Base-by-base conservation (phyloP, 2,329 filamentous ascomycete species). In the Aspergillus neoniger region DNA sequence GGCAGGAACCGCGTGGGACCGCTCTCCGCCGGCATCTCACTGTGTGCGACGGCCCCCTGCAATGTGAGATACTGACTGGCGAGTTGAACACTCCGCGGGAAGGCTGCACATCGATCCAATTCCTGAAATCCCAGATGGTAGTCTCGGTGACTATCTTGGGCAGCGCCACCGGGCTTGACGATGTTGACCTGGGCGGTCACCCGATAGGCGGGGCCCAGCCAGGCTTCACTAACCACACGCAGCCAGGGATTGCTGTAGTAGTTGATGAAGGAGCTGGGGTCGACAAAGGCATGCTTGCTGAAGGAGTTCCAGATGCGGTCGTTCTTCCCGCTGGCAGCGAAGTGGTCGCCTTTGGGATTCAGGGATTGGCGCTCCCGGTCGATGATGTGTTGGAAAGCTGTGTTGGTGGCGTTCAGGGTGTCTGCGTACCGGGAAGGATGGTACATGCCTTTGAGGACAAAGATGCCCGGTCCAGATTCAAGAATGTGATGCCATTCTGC, bases 251-350 rank as follows among this genome's bases (percentile, higher is more conserved):
- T 88, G 4, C 83, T 79, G 72, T 86, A 88, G 77, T 88, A 88
- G 6, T 70, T 61, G 0, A 83, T 62, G 66, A 88, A 88, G 0
- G 81, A 84, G 0, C 68, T 47, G 0, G 85, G 81, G 62, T 86
- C 80, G 28, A 74, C 68, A 2, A 83, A 70, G 19, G 80, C 82
- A 67, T 88, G 86, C 68, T 88, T 89, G 63, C 81, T 81, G 72
- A 88, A 86, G 0, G 86, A 85, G 74, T 88, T 88, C 86, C 86
- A 89, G 74, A 88, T 87, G 9, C 86, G 81, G 57, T 83, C 79
- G 68, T 88, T 88, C 23, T 80, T 79, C 21, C 82, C 82, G 2
- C 78, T 77, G 4, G 79, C 73, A 1, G 85, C 84, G 70, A 88
- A 88, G 67, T 88, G 86, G 70, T 88, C 86, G 21, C 86, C 86